Base-by-base conservation (phyloP, 306 rosid genomes). In the Malus orientalis region DNA sequence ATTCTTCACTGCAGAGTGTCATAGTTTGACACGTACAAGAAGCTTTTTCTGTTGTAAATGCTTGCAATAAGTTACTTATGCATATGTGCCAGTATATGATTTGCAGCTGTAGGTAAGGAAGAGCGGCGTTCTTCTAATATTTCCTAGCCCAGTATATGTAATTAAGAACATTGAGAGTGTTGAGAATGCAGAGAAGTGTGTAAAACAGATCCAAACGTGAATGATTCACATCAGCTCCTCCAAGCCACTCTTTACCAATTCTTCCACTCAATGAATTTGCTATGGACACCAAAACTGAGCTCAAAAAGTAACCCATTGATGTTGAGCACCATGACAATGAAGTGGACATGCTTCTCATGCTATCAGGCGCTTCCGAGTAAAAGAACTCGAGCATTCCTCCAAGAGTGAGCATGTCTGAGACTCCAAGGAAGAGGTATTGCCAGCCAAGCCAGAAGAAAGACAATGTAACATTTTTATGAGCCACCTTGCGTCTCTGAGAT, bases 351-450 rank as follows among this genome's bases (percentile, higher is more conserved):
- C 90, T 84, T 74, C 84, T 79, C 87, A 86, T 81, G 67, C 84
- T 79, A 53, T 38, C 60, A 1, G 90, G 87, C 27, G 86, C 84
- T 63, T 84, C 78, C 4, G 84, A 74, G 75, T 86, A 74, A 38
- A 86, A 84, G 78, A 86, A 86, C 51, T 79, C 88, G 13, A 86
- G 79, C 86, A 81, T 87, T 67, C 86, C 88, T 13, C 85, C 81
- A 58, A 79, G 33, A 16, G 85, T 74, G 40, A 84, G 69, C 72
- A 81, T 72, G 3, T 87, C 85, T 18, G 88, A 68, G 15, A 82
- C n/a, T 54, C 83, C 81, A 13, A 82, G 59, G n/a, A 82, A 23
- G 15, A 70, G 45, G 67, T 69, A 87, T 23, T 81, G 85, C 72
- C 68, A 77, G 1, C 27, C 33, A 10, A 87, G 69, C 86, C 86